phyloP scores from a whole-genome alignment of 495 filamentous ascomycete species.

The Aspergillus campestris region DNA sequence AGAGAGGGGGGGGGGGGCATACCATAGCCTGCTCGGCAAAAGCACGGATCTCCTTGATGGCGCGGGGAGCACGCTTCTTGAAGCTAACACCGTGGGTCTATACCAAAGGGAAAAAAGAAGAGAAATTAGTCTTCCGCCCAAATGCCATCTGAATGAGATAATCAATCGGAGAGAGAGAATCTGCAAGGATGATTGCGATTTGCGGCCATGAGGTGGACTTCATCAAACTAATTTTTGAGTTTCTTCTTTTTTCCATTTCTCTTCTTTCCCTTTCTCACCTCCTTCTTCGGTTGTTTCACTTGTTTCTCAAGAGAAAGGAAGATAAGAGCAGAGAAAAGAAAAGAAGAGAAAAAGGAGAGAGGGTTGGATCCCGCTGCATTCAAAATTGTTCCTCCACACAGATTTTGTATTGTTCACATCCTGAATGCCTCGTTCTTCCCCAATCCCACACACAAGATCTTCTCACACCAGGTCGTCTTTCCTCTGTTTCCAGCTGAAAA shows the following conservation, averaged over 20 bases:
- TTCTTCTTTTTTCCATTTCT: constrained; percentile 4
- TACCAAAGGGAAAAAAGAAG: constrained; percentile 27
- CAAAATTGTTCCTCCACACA: constrained; percentile 12
- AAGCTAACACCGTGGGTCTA: constrained; percentile 94
- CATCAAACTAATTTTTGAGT: constrained; percentile 55
- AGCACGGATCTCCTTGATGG: constrained; percentile 97
- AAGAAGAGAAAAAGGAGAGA: too few species aligned
- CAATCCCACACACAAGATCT: not conserved
- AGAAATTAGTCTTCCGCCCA: constrained; percentile 52
- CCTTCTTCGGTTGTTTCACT: constrained; percentile 1
- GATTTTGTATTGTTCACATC: too few species aligned
- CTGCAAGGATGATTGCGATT: constrained; percentile 21
- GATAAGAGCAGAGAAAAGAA: too few species aligned
- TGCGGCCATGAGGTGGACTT: constrained; percentile 55
- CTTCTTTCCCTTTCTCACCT: constrained; percentile 5
- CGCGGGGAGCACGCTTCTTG: constrained; percentile 98
- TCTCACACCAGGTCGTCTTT: not conserved
- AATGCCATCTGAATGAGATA: constrained; percentile 44
- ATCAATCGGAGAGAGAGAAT: constrained; percentile 2
- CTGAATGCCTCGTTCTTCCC: not conserved
- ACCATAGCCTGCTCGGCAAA: constrained; percentile 96
- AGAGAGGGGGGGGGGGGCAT: constrained; percentile 14
- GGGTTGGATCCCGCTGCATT: too few species aligned
- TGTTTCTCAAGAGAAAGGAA: not conserved
- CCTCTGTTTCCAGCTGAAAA: not conserved